Evolutionary conservation across 768 basidiomycete genomes (phyloP), one percentile per base, ranked within the genome.

Genomic region (Lactarius vividus): DNA sequence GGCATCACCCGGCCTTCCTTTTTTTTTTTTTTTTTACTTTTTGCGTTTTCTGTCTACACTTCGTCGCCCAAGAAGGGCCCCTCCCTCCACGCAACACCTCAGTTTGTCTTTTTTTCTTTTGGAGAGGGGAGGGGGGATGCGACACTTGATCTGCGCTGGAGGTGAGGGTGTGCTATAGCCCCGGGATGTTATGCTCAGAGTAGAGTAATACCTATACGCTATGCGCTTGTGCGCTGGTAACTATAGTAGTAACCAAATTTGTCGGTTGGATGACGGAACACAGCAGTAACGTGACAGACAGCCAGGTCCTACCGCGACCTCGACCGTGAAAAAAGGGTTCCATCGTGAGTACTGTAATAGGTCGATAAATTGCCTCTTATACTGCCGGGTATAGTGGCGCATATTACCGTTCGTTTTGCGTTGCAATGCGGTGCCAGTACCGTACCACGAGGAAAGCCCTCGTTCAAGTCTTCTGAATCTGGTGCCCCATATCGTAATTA

Each of bases 121-220:
- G 46, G 46, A 49, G 46, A 49, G 35, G 35, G 46, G 23, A 20
- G 44, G n/a, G 46, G 46, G 9, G 46, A 42, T 42, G 42, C 18
- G 42, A 42, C 18, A 20, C 42, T 23, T 49, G 46, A 26, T 26
- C 3, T n/a, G 46, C 23, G 46, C 11, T 23, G 46, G 46, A 46
- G 46, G 46, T 46, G 46, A 49, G 46, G 46, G 46, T 49, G 46
- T 49, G 46, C 11, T 49, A 49, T 26, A 23, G 11, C 11, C 46
- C 44, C 8, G n/a, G 11, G 46, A 49, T 49, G 46, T 49, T 49
- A 49, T 49, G 46, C 46, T 49, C 46, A 49, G 46, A 49, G 46
- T 49, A 49, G 46, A 49, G 46, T 49, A 49, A 49, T 49, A 23
- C n/a, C 23, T 49, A 49, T 49, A 49, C n/a, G 46, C 46, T 49